A percentile compares a stretch with the other conserved stretches of the same genome.
These are phyloP conservation scores for Teratosphaeria gauchensis DNA, from an alignment of 2,329 filamentous ascomycete genomes.

Conservation along the genomic window DNA sequence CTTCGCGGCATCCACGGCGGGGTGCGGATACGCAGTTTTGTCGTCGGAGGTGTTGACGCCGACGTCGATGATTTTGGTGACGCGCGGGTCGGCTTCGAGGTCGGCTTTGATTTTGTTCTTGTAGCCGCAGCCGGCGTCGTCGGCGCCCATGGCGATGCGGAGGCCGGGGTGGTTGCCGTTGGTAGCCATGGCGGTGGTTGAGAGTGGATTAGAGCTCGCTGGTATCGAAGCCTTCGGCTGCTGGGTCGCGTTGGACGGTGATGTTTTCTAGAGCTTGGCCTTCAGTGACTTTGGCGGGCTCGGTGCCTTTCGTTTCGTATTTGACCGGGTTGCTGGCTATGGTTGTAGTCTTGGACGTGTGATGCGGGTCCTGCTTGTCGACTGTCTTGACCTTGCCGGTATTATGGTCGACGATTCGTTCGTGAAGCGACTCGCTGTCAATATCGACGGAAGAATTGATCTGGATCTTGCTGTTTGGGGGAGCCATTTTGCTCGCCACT, in stretches of 20 bases:
- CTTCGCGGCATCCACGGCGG: conserved; percentile 62
- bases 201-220: conserved; percentile 18
- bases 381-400: conserved; percentile 27
- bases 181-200: conserved; percentile 10
- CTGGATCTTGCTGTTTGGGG: background rate
- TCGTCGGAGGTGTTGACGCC: conserved; percentile 57
- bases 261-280: conserved; percentile 4
- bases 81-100: conserved; percentile 57
- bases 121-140: conserved; percentile 68
- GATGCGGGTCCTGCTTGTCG: conserved; percentile 26
- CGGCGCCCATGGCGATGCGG: conserved; percentile 54
- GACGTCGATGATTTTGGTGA: conserved; percentile 62
- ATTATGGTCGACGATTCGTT: conserved; percentile 26
- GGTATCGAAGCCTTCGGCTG: conserved; percentile 20
- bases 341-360: conserved; percentile 22
- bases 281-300: conserved; percentile 11
- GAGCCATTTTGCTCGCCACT: background rate
- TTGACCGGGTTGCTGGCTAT: conserved; percentile 30
- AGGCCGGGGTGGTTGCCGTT: conserved; percentile 9
- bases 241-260: conserved; percentile 5
- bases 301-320: conserved; percentile 21
- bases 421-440: conserved; percentile 29
- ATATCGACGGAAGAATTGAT: conserved; percentile 25
- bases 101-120: conserved; percentile 68
- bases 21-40: conserved; percentile 74